These are phyloP conservation scores for Purshia tridentata DNA, from an alignment of 306 rosid species.

Conservation along the genomic window DNA sequence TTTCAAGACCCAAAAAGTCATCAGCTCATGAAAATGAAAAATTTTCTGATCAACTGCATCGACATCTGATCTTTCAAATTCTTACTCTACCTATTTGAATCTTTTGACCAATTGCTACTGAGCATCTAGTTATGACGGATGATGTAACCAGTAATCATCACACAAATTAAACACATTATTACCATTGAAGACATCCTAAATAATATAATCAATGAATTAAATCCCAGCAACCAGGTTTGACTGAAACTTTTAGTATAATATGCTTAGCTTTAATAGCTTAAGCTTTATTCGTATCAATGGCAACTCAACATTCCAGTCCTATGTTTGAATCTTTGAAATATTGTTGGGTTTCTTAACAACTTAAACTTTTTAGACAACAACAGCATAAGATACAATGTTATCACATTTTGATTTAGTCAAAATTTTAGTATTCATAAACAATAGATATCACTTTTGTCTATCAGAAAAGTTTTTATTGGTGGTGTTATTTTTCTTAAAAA, in stretches of 20 bases:
- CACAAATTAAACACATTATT: background rate
- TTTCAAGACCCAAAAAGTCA: conserved; percentile 2
- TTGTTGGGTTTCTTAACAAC: background rate
- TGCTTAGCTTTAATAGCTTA: background rate
- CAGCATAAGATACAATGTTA: background rate
- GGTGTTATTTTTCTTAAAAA: background rate
- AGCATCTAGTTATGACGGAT: background rate
- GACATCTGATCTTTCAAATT: background rate
- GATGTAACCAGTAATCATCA: background rate
- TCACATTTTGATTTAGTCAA: no score
- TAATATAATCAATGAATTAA: background rate
- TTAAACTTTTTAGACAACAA: background rate
- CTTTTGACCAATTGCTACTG: background rate
- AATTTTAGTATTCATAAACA: background rate
- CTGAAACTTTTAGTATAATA: background rate
- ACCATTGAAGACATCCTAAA: background rate
- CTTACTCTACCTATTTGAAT: background rate
- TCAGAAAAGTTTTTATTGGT: background rate
- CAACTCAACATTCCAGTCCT: background rate
- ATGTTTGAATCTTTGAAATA: no score
- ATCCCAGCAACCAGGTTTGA: background rate
- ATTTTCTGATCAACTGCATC: background rate
- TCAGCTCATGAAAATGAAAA: background rate
- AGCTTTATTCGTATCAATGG: background rate
- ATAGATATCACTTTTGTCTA: background rate